Conservation (phyloP, 2,329 filamentous ascomycete genomes). For the Penicillium sp. region DNA sequence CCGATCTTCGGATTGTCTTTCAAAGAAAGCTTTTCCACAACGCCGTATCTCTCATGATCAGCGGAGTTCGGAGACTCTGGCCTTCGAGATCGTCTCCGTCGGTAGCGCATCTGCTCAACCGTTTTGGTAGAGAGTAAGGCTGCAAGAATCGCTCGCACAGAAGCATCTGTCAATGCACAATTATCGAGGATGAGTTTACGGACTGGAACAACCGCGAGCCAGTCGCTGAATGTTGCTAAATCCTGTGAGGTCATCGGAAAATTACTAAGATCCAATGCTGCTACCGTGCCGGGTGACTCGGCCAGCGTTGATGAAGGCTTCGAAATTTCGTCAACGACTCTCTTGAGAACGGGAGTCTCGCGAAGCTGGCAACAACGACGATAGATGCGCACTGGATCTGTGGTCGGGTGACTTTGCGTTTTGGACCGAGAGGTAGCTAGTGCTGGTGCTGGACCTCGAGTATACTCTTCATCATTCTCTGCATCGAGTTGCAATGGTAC, state of each 20-base stretch:
- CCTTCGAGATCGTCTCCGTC: conserved; percentile 42
- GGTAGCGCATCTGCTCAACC: conserved; percentile 57
- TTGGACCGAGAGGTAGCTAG: conserved; percentile 43
- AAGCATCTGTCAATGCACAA: conserved; percentile 82
- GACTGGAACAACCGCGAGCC: conserved; percentile 88
- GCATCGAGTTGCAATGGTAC: conserved; percentile 79
- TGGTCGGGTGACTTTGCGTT: conserved; percentile 71
- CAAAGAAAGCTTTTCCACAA: conserved; percentile 81
- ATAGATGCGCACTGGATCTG: conserved; percentile 89
- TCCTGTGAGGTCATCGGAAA: conserved; percentile 82
- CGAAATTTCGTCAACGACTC: conserved; percentile 83
- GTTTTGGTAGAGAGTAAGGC: conserved; percentile 78
- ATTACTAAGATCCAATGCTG: conserved; percentile 77
- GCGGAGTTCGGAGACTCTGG: conserved; percentile 31
- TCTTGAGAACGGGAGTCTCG: conserved; percentile 88
- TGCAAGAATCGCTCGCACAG: conserved; percentile 79
- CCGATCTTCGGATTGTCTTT: conserved; percentile 88
- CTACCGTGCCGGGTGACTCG: conserved; percentile 70
- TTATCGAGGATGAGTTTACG: conserved; percentile 83
- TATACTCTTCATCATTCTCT: conserved; percentile 62
- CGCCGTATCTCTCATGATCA: conserved; percentile 52
- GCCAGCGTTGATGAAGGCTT: conserved; percentile 65
- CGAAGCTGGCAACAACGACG: conserved; percentile 89
- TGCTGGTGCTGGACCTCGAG: conserved; percentile 31
- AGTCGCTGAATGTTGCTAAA: conserved; percentile 84